Conservation (phyloP, 345 rosid species). For the Murraya paniculata region DNA sequence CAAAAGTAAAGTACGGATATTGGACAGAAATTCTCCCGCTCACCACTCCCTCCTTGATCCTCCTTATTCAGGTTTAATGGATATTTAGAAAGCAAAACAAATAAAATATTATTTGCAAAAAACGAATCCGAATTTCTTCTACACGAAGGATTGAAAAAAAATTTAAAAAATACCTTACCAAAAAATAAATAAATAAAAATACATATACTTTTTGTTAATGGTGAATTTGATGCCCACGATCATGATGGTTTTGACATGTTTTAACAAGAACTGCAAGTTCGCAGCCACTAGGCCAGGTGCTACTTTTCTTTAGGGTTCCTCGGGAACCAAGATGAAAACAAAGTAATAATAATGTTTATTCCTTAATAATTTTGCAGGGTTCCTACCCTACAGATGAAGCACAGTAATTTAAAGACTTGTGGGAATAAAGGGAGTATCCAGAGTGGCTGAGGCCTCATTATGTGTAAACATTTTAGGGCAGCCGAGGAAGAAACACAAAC, state of each 20-base stretch:
- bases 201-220: background rate
- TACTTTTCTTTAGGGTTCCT: background rate
- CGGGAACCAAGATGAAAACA: background rate
- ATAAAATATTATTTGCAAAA: no score
- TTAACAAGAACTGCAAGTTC: slow-evolving; percentile 18
- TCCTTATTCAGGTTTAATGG: background rate
- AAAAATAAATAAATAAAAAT: no score
- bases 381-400: background rate
- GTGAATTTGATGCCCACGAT: background rate
- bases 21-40: background rate
- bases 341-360: background rate
- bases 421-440: background rate
- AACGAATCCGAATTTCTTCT: no score
- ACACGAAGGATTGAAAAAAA: background rate
- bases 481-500: slow-evolving; percentile 23
- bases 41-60: background rate
- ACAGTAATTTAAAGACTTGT: background rate
- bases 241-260: slow-evolving; percentile 29
- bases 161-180: no score
- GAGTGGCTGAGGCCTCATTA: background rate
- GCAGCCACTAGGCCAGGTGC: background rate
- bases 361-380: slow-evolving; percentile 10
- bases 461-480: slow-evolving; percentile 12
- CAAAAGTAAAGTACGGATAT: slow-evolving; percentile 10
- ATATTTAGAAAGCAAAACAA: no score